phyloP scores from a whole-genome alignment of 768 basidiomycete species.

The Mycena chlorophos region DNA sequence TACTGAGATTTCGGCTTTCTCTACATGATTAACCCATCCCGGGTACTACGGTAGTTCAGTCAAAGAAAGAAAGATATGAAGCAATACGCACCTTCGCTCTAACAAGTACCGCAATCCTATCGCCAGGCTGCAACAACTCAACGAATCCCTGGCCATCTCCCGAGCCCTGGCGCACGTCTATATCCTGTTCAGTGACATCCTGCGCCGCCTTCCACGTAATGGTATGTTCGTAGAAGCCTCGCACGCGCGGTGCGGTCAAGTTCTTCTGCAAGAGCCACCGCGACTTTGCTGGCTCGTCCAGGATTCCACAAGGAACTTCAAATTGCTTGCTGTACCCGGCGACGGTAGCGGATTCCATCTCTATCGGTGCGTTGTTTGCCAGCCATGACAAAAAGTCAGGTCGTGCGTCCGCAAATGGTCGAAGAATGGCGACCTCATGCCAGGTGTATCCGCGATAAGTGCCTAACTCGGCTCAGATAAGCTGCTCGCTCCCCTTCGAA shows the following conservation, averaged over 20 bases:
- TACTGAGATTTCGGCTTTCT: not conserved
- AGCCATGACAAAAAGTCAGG: not conserved
- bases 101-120: not conserved
- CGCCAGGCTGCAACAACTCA: not conserved
- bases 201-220: not conserved
- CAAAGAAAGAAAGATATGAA: not conserved
- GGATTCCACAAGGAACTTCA: not conserved
- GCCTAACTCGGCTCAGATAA: not conserved
- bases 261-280: slow-evolving; percentile 2
- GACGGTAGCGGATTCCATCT: not conserved
- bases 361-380: not conserved
- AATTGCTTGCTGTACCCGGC: not conserved
- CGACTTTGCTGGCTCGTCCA: not conserved
- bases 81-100: not conserved
- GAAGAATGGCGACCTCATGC: not conserved
- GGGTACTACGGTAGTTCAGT: not conserved
- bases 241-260: not conserved
- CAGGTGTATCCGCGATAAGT: not conserved
- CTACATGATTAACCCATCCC: not conserved
- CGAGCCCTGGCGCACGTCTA: not conserved
- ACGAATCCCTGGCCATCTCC: not conserved
- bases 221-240: not conserved
- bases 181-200: not conserved
- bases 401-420: not conserved
- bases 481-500: not conserved